These are phyloP conservation scores for Xylariaceae sp. DNA, from an alignment of 2,329 filamentous ascomycete species.

Conservation along the genomic window DNA sequence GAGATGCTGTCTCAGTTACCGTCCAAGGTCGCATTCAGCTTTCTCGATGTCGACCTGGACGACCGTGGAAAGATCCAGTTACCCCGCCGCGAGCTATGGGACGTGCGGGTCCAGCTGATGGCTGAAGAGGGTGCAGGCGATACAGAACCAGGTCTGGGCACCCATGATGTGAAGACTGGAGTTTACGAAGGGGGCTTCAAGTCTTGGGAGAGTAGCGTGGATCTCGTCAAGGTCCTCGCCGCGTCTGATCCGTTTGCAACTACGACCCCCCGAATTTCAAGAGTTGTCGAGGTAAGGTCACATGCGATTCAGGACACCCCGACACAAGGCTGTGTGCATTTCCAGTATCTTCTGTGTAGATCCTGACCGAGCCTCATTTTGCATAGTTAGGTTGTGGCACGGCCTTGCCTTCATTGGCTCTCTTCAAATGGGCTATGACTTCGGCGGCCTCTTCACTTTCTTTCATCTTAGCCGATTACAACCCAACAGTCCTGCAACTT, in stretches of 20 bases:
- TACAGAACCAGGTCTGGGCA: constrained; percentile 49
- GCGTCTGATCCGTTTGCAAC: constrained; percentile 35
- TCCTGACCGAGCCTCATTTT: neutral
- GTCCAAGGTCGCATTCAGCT: constrained; percentile 68
- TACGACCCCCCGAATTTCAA: constrained; percentile 33
- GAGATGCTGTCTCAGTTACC: constrained; percentile 58
- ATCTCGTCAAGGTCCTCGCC: constrained; percentile 67
- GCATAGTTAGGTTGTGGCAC: constrained; percentile 72
- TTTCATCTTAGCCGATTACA: constrained; percentile 74
- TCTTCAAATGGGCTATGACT: constrained; percentile 60
- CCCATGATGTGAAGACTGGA: constrained; percentile 73
- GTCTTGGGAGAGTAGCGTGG: constrained; percentile 83
- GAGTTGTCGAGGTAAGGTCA: constrained; percentile 51
- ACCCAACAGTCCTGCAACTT: constrained; percentile 70
- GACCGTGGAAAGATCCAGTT: constrained; percentile 51
- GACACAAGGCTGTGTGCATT: neutral
- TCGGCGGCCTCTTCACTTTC: constrained; percentile 39
- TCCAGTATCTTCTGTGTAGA: neutral
- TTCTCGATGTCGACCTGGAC: constrained; percentile 57
- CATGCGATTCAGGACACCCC: neutral
- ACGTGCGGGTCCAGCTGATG: constrained; percentile 78
- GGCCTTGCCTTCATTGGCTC: constrained; percentile 65
- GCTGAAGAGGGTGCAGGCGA: constrained; percentile 55
- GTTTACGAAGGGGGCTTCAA: constrained; percentile 87
- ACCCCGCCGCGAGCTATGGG: constrained; percentile 75